Conservation (phyloP, 192 early-diverging fungal genomes). For the Piromyces sp. region DNA sequence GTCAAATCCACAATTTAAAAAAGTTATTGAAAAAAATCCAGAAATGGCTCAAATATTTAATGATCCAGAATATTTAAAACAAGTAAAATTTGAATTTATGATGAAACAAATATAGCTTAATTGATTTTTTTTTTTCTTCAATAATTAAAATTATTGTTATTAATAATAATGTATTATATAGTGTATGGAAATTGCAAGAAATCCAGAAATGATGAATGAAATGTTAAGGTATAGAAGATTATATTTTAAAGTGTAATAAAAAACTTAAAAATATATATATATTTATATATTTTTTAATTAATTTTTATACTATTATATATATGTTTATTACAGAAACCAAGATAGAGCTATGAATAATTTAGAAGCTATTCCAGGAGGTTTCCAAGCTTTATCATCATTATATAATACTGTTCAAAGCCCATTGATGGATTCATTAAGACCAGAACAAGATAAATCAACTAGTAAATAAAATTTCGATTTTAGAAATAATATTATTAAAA, state of each 20-base stretch:
- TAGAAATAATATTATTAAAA: no score
- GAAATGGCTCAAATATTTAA: neutral
- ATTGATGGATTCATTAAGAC: neutral
- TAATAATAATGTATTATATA: neutral
- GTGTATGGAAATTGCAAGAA: neutral
- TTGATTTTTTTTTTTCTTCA: no score
- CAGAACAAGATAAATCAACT: neutral
- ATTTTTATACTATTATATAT: no score
- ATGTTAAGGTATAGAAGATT: no score
- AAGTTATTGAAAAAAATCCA: neutral
- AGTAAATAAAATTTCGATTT: no score
- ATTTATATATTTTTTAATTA: no score
- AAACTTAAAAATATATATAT: no score
- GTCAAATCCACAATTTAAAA: neutral
- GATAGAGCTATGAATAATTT: neutral
- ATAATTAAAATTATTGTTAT: no score
- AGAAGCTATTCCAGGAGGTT: neutral
- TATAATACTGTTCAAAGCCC: neutral
- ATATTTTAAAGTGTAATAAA: no score
- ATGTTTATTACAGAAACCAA: neutral
- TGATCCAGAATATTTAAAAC: neutral
- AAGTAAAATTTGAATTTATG: neutral
- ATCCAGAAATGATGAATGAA: neutral
- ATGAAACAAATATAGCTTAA: no score
- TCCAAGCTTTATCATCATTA: neutral